Conservation (phyloP, 140 eudicot genomes). For the Anethum foeniculum region DNA sequence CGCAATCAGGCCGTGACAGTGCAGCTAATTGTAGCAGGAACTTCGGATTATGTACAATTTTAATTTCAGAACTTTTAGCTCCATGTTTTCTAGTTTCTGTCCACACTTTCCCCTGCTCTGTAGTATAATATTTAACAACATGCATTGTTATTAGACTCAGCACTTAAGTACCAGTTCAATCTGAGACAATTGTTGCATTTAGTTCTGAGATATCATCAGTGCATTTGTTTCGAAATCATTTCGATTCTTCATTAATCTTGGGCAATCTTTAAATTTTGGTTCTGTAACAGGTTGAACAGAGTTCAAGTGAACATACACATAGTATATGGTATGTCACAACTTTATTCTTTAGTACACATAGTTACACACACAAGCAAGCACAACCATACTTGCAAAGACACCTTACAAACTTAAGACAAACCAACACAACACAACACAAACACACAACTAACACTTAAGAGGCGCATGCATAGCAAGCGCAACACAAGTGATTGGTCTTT, state of each 20-base stretch:
- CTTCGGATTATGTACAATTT: too few species aligned
- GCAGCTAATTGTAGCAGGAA: not conserved
- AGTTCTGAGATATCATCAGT: too few species aligned
- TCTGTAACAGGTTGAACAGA: too few species aligned
- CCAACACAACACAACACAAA: not conserved
- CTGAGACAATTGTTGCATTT: too few species aligned
- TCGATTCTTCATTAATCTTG: too few species aligned
- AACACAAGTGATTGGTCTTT: not conserved
- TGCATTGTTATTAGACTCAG: not conserved
- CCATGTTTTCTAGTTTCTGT: not conserved
- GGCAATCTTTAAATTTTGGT: too few species aligned
- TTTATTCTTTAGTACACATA: not conserved
- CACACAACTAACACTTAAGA: not conserved
- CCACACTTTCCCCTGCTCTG: not conserved
- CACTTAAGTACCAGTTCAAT: too few species aligned
- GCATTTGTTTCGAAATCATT: too few species aligned
- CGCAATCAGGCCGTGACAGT: not conserved
- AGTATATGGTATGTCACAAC: not conserved
- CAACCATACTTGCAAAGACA: not conserved
- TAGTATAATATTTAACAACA: not conserved
- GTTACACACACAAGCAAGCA: not conserved
- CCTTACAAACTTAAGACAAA: not conserved
- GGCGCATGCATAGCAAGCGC: not conserved
- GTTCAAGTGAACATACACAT: not conserved
- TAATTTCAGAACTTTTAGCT: not conserved